phyloP scores from a whole-genome alignment of 2,329 filamentous ascomycete genomes.

The Arthrobotrys pseudoclavata region DNA sequence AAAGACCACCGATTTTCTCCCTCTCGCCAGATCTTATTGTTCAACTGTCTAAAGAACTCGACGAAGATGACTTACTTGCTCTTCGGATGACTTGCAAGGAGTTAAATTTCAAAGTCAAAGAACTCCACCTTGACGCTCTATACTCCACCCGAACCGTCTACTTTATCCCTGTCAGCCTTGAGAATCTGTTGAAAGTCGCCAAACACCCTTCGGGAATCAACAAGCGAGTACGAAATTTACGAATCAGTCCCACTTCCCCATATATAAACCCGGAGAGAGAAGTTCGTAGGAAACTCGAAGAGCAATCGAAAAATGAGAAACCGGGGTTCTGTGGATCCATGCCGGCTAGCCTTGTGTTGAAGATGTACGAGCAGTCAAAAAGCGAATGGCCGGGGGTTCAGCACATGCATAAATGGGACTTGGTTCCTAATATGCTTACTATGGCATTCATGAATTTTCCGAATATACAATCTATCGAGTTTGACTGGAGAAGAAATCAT shows the following conservation, averaged over 20 bases:
- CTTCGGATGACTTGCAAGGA: constrained; percentile 46
- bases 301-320: constrained; percentile 37
- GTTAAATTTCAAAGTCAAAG: constrained; percentile 37
- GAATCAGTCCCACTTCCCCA: constrained; percentile 37
- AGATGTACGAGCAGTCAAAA: constrained; percentile 52
- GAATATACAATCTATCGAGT: constrained; percentile 40
- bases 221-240: constrained; percentile 28
- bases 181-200: constrained; percentile 45
- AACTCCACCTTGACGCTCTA: constrained; percentile 32
- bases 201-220: constrained; percentile 41
- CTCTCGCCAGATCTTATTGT: constrained; percentile 45
- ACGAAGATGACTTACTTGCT: constrained; percentile 44
- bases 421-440: constrained; percentile 41
- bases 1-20: constrained; percentile 36
- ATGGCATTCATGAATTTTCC: constrained; percentile 39
- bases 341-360: constrained; percentile 42
- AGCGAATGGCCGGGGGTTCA: constrained; percentile 46
- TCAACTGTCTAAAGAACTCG: constrained; percentile 40
- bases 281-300: constrained; percentile 37
- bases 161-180: constrained; percentile 37
- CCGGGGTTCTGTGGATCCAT: constrained; percentile 28
- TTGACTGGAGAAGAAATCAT: constrained; percentile 41
- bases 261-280: constrained; percentile 42
- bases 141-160: constrained; percentile 33
- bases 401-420: constrained; percentile 43